A percentile compares a stretch with the other conserved stretches of the same genome.
These are phyloP conservation scores for Pichia insulana DNA, from an alignment of 805 yeast genomes.

Conservation along the genomic window DNA sequence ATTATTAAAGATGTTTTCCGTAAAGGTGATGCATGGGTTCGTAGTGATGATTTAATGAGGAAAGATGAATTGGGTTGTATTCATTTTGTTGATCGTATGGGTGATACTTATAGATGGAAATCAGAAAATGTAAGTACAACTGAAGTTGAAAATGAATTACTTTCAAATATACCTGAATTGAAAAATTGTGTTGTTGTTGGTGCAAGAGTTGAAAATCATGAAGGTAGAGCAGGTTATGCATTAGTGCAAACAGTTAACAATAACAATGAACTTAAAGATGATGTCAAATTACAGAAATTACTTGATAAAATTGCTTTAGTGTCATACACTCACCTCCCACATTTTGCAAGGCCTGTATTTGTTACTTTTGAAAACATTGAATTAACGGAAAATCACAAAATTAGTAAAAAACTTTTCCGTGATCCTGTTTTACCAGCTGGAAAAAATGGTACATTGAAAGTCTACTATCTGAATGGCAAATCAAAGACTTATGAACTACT, in stretches of 20 bases:
- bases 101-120: conserved; percentile 96
- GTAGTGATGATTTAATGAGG: conserved; percentile 78
- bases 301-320: conserved; percentile 32
- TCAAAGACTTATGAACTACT: conserved; percentile 46
- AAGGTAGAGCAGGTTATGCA: conserved; percentile 92
- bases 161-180: conserved; percentile 32
- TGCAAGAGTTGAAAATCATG: conserved; percentile 73
- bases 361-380: conserved; percentile 60
- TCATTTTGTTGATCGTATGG: conserved; percentile 85
- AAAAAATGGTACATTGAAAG: conserved; percentile 43
- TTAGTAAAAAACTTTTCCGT: conserved; percentile 60
- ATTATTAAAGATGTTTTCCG: conserved; percentile 63
- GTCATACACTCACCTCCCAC: conserved; percentile 48
- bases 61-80: conserved; percentile 59
- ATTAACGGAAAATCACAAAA: conserved; percentile 75
- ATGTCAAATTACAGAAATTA: conserved; percentile 24
- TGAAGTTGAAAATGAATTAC: conserved; percentile 78
- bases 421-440: conserved; percentile 67
- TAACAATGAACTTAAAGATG: conserved; percentile 21
- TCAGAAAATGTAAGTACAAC: conserved; percentile 91
- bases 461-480: conserved; percentile 56
- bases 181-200: conserved; percentile 83
- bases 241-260: conserved; percentile 43
- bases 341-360: conserved; percentile 80
- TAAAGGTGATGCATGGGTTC: conserved; percentile 85